These are phyloP conservation scores for Yamadazyma oceani DNA, from an alignment of 1,139 yeast species.

Conservation along the genomic window DNA sequence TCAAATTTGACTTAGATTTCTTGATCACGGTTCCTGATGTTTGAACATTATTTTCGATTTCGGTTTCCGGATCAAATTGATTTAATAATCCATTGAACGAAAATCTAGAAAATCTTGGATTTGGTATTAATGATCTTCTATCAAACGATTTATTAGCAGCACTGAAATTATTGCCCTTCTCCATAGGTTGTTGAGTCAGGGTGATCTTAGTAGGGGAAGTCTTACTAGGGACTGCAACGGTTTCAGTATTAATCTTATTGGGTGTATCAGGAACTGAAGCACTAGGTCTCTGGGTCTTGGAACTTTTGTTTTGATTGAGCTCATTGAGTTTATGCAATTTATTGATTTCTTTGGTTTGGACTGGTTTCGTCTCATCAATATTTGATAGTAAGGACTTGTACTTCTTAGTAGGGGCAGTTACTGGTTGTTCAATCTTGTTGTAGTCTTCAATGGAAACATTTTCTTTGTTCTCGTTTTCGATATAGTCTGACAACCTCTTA, in stretches of 20 bases:
- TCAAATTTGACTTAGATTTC: slow-evolving; percentile 15
- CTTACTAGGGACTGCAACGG: neutral
- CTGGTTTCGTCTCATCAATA: slow-evolving; percentile 16
- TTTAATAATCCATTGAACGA: slow-evolving; percentile 42
- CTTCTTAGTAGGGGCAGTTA: slow-evolving; percentile 10
- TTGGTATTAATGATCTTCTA: slow-evolving; percentile 29
- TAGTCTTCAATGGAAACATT: slow-evolving; percentile 10
- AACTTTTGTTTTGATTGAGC: neutral
- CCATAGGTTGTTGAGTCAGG: slow-evolving; percentile 1
- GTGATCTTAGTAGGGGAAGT: slow-evolving; percentile 3
- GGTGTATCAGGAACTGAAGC: slow-evolving; percentile 1
- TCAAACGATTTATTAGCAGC: slow-evolving; percentile 3
- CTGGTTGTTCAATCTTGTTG: slow-evolving; percentile 15
- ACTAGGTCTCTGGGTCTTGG: neutral
- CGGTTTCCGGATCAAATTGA: slow-evolving; percentile 28
- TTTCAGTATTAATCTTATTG: slow-evolving; percentile 1
- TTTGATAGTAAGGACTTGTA: slow-evolving; percentile 27
- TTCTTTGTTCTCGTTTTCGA: slow-evolving; percentile 23
- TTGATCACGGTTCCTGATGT: slow-evolving; percentile 35
- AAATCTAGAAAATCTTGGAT: slow-evolving; percentile 45
- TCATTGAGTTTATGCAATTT: slow-evolving; percentile 9
- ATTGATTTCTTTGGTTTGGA: slow-evolving; percentile 2
- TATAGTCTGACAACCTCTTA: slow-evolving; percentile 38
- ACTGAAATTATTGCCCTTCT: neutral
- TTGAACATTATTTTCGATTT: slow-evolving; percentile 27